Evolutionary conservation across 2,329 filamentous ascomycete genomes (phyloP), one percentile per base, ranked within the genome.

Genomic region (Arthrobotrys musiformis): DNA sequence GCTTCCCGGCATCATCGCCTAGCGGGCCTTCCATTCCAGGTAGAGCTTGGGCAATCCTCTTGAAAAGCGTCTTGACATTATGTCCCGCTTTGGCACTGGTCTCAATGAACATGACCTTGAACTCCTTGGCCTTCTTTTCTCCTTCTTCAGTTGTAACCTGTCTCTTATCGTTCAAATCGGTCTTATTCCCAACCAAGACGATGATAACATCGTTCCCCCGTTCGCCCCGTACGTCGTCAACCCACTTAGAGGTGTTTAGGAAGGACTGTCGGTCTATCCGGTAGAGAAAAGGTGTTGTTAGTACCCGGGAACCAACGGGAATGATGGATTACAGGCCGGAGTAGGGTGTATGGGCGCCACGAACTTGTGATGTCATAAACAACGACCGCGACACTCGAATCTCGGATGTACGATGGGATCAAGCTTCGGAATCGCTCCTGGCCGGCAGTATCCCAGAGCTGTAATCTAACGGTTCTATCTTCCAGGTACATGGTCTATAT

Each of bases 161-260:
- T 68, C 95, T 90, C 88, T 97, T 98, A 85, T 99, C 95, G 84
- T 95, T 97, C 84, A 99, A 85, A 87, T 99, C 95, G 50, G 95
- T 99, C 90, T 99, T 99, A 88, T 99, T 99, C 80, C 95, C 95
- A 42, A 99, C 96, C 54, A 99, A 86, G 54, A 99, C 95, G 82
- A 99, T 98, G 82, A 99, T 99, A 78, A 99, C 96, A 85, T 99
- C 95, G 86, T 97, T 97, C 62, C 95, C 95, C 82, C 95, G 90
- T 86, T 99, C 95, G 62, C 94, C 94, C 79, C 95, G 90, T 73
- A 99, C 95, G 83, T 99, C 95, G 83, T 99, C 95, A 80, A 99
- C 97, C 95, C 96, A 99, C 88, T 99, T 99, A 82, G 94, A 90
- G 67, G 95, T 99, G 85, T 99, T 97, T 84, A 97, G 92, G 87